Evolutionary conservation across 495 filamentous ascomycete genomes (phyloP).

Genomic region (Sordaria brevicollis): DNA sequence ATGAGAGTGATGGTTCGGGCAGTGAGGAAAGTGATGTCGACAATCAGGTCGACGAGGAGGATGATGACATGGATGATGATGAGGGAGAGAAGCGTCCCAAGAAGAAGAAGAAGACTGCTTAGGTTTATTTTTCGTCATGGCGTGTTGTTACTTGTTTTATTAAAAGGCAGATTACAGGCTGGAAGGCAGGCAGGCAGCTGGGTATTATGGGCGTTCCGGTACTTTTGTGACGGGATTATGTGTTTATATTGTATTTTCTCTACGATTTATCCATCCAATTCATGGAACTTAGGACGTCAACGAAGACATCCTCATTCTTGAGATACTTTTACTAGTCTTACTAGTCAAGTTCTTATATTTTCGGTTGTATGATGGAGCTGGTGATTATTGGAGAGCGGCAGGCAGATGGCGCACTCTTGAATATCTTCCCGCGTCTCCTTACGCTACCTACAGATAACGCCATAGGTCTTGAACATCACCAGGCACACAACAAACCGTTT

Average conservation of each 20-base stretch:
- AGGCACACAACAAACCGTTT: too few relatives aligned
- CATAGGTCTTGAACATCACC: too few relatives aligned
- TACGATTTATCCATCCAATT: not conserved
- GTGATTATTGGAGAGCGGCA: too few relatives aligned
- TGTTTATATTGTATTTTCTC: not conserved
- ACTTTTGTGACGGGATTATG: not conserved
- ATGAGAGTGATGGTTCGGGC: conserved; percentile 72
- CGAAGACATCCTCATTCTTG: not conserved
- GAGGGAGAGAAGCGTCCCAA: conserved; percentile 32
- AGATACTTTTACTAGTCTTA: too few relatives aligned
- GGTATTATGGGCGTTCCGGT: not conserved
- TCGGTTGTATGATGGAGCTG: too few relatives aligned
- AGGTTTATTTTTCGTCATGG: not conserved
- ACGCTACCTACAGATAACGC: too few relatives aligned
- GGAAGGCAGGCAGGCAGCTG: not conserved
- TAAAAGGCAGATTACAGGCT: not conserved
- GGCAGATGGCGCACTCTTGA: too few relatives aligned
- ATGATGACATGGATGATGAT: conserved; percentile 21
- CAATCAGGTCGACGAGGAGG: conserved; percentile 32
- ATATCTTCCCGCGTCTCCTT: too few relatives aligned
- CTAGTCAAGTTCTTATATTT: too few relatives aligned
- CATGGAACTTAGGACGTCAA: not conserved
- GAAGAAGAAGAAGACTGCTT: conserved; percentile 39
- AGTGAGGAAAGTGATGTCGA: conserved; percentile 46
- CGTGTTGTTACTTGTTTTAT: not conserved